Evolutionary conservation across 1,284 basidiomycete genomes (phyloP), one percentile per base, ranked within the genome.

Genomic region (Peniophora sp.): DNA sequence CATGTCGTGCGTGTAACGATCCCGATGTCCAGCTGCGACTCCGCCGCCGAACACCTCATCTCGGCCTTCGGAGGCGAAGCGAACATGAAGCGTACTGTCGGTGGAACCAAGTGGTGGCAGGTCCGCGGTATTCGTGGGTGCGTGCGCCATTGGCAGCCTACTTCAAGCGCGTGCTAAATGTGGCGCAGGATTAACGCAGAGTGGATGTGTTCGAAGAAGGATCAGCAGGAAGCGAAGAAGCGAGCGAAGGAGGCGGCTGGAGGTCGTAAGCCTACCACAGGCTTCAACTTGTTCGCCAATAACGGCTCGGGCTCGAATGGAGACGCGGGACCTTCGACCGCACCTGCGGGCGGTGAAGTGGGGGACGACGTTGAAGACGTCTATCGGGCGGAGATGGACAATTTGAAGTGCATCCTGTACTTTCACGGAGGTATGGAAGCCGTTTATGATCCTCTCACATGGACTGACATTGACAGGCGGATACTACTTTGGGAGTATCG

Each of bases 31-130:
- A 83, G 77, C 52, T 93, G 93, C 59, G 79, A 89, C 46, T 74
- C 85, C 24, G 92, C 96, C 0, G 92, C 96, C 1, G 67, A 72
- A 5, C 68, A 82, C 55, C 75, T 99, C 43, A 83, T 95, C 50
- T 72, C 81, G 52, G 92, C 85, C 1, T 74, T 99, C 11, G 95
- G 96, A 0, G 92, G 94, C 9, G 81, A 89, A 56, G 85, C 87
- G 27, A 72, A 76, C 49, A 81, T 89, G 9, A 79, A 81, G 57
- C 78, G 78, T 50, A 65, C 94, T 23, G 84, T 94, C 1, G 95
- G 95, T 16, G 96, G 95, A 1, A 83, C 83, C 6, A 93, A 93
- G 61, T 98, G 96, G 94, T 98, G 95, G 96, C 94, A 95, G 65
- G 88, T 93, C 17, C 82, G 92, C 34, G 84, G 86, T n/a, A 65